phyloP scores from a whole-genome alignment of 176 grass and related monocot genomes.

The Typha latifolia region DNA sequence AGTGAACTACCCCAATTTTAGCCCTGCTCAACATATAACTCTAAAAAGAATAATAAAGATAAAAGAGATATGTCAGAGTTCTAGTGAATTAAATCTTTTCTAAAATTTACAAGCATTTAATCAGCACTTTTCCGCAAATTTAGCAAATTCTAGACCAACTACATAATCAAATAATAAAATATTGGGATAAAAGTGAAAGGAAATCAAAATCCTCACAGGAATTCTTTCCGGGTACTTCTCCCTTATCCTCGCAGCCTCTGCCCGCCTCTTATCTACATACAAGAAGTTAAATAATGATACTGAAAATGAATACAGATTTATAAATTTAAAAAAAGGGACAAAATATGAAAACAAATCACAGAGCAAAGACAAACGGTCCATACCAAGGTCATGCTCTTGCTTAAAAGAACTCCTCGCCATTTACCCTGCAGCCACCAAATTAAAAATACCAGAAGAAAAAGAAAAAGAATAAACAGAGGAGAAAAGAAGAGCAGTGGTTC shows the following conservation, averaged over 20 bases:
- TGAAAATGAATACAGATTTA: not conserved
- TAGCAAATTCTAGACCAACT: not conserved
- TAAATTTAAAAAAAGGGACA: not conserved
- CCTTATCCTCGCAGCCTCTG: slow-evolving; percentile 9
- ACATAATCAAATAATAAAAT: not conserved
- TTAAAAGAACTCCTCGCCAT: slow-evolving; percentile 21
- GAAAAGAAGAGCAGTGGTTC: not conserved
- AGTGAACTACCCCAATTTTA: no score
- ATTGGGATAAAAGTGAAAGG: not conserved
- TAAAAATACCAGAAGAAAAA: not conserved
- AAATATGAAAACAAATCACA: not conserved
- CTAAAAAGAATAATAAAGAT: no score
- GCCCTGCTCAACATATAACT: no score
- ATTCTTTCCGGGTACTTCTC: slow-evolving; percentile 16
- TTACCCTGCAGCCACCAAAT: not conserved
- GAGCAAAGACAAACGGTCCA: not conserved
- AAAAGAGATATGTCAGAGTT: not conserved
- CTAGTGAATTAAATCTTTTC: not conserved
- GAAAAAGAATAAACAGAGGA: not conserved
- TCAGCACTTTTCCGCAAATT: not conserved
- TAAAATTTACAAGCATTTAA: no score
- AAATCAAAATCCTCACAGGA: slow-evolving; percentile 2
- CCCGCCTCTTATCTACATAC: slow-evolving; percentile 7
- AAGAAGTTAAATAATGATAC: not conserved
- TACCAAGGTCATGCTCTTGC: slow-evolving; percentile 12